Percentiles rank a stretch among this genome's conserved stretches.
phyloP scores from a whole-genome alignment of 371 early-diverging fungal genomes.

The Mortierella sp. region DNA sequence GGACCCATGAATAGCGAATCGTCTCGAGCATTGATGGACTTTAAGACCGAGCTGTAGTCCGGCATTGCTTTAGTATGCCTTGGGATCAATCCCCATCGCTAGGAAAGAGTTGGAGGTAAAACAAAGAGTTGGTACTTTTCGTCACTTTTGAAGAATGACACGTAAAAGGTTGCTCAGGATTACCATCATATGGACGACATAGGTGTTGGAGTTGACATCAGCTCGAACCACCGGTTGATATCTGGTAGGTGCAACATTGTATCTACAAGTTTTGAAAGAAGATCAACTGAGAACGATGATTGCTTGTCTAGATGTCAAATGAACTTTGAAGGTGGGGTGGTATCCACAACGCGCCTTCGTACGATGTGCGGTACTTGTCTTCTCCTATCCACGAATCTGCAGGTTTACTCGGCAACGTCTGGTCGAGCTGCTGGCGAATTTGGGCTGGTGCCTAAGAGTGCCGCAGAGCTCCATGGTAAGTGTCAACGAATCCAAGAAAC shows the following conservation, averaged over 20 bases:
- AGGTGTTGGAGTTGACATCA: conserved; percentile 43
- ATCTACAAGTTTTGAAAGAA: conserved; percentile 28
- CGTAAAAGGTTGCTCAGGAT: background rate
- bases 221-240: conserved; percentile 64
- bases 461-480: conserved; percentile 15
- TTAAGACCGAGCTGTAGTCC: conserved; percentile 57
- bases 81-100: conserved; percentile 77
- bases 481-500: too few relatives aligned
- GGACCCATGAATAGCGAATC: conserved; percentile 65
- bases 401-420: conserved; percentile 48
- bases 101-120: background rate
- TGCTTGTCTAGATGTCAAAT: too few relatives aligned
- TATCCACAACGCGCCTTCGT: background rate
- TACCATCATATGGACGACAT: conserved; percentile 66
- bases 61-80: conserved; percentile 59
- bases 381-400: conserved; percentile 57
- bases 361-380: conserved; percentile 56
- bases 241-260: conserved; percentile 71
- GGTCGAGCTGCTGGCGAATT: conserved; percentile 48
- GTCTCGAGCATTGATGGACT: conserved; percentile 74
- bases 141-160: background rate
- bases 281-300: too few relatives aligned
- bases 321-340: too few relatives aligned
- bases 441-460: conserved; percentile 39
- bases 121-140: background rate